Evolutionary conservation across 1,139 yeast species (phyloP), one percentile per base, ranked within the genome.

Genomic region (Blastobotrys raffinosifermentans): DNA sequence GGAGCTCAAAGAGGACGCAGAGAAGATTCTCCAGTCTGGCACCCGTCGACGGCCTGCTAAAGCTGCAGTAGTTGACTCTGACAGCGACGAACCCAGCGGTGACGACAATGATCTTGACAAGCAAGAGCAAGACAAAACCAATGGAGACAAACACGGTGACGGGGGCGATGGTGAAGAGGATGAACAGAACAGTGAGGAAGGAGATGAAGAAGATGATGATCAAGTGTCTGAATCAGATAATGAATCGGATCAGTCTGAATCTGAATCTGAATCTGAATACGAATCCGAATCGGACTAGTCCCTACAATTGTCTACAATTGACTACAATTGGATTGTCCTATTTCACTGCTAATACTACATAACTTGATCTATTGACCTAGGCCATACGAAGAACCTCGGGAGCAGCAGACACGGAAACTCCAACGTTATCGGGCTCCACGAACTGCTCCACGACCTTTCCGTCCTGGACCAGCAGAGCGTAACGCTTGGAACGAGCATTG

Each of bases 351-450:
- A n/a, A 10, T 7, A 30, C 19, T 25, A 23, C 19, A 16, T 32
- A 22, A 19, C 18, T n/a, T n/a, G 2, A 9, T 19, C 19, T 29
- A 27, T 4, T 22, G 11, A 15, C 18, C 34, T 48, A 50, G 33
- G 51, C 37, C 32, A 39, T 27, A 48, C 58, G 57, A 35, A 72
- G 51, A 25, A 75, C 72, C 41, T 65, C 66, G 36, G 66, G 71
- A 10, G 78, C 78, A 25, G 64, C 61, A 15, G 79, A 67, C 29
- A 70, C 72, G 17, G 75, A 72, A 43, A 86, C 74, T 9, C 89
- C 75, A 38, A 80, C 76, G 61, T 77, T 77, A 54, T 85, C 94
- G 16, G 94, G 94, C 64, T 86, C 96, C 38, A 78, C 75, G 57
- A 80, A 81, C 26, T 76, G 67, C 49, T 77, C 63, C 35, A 64